Evolutionary conservation across 1,284 basidiomycete species (phyloP), one percentile per base, ranked within the genome.

Genomic region (Ustilago hordei): DNA sequence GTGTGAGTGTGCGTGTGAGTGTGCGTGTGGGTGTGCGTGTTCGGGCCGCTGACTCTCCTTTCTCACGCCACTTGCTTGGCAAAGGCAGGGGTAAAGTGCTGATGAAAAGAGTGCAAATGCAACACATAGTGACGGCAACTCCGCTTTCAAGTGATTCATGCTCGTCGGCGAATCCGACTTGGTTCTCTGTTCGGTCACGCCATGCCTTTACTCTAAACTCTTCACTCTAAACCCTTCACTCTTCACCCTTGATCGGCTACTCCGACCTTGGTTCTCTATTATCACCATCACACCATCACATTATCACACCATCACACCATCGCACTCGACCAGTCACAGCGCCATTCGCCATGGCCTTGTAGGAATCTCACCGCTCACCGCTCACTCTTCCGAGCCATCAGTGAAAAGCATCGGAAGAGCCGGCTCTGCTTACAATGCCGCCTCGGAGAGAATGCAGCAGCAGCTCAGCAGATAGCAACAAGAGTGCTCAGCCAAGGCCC

Each of bases 401-500:
- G 34, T 53, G 17, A 55, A 35, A 55, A 43, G 35, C 19, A 12
- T 55, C 48, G 52, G 57, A 61, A 35, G 43, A 32, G 43, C 62
- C 41, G 17, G 11, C 28, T 12, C 13, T 38, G 9, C 35, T n/a
- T 28, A 38, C 43, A 12, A 73, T 73, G 70, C 23, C 64, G n/a
- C 64, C 61, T 54, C 60, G 61, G 8, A 53, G 36, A 34, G 38
- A 41, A 19, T 8, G 13, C 35, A 56, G 34, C 2, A 39, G n/a
- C 19, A 38, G 38, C 34, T 31, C 54, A 17, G 31, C 53, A 8
- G 17, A 34, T 34, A 38, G 41, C 45, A 59, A 56, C 15, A 60
- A 38, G 41, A 50, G 52, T 39, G 19, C 60, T 3, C 55, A 54
- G n/a, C 67, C 67, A 19, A 53, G 56, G 19, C 67, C 72, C 3